Evolutionary conservation across 768 basidiomycete genomes (phyloP).

Genomic region (Chlorophyllum brunneum): DNA sequence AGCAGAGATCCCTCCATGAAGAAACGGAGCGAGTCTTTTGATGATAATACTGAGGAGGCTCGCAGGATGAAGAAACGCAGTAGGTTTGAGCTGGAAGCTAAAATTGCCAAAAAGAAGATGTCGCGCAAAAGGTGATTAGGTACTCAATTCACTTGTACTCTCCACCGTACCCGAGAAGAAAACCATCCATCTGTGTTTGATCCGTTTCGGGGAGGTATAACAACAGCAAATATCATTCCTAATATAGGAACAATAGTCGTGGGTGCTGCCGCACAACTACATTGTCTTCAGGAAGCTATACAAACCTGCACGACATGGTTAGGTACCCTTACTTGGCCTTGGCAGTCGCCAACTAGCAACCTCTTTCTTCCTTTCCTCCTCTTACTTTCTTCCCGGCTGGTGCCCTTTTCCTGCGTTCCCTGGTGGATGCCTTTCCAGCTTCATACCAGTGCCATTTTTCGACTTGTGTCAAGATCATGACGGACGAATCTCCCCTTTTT

Average conservation of each 20-base stretch:
- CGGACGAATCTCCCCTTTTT: conserved; percentile 12
- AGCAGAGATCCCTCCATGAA: conserved; percentile 36
- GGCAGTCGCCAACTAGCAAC: background rate
- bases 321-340: background rate
- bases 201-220: background rate
- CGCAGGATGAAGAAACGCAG: conserved; percentile 37
- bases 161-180: too few species aligned
- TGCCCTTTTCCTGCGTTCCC: conserved; percentile 1
- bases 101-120: conserved; percentile 35
- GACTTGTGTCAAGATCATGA: background rate
- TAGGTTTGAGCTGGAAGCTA: conserved; percentile 47
- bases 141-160: background rate
- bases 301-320: conserved; percentile 1
- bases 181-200: too few species aligned
- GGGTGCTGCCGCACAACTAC: background rate
- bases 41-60: conserved; percentile 25
- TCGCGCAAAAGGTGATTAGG: conserved; percentile 14
- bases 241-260: conserved; percentile 11
- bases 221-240: conserved; percentile 1
- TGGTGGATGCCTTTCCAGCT: background rate
- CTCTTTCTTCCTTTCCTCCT: background rate
- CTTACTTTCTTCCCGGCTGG: conserved; percentile 2
- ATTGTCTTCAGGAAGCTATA: background rate
- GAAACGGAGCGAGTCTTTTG: conserved; percentile 23
- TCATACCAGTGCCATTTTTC: background rate